Conservation (phyloP, 108 stramenopile genomes). For the Fistulifera solaris region DNA sequence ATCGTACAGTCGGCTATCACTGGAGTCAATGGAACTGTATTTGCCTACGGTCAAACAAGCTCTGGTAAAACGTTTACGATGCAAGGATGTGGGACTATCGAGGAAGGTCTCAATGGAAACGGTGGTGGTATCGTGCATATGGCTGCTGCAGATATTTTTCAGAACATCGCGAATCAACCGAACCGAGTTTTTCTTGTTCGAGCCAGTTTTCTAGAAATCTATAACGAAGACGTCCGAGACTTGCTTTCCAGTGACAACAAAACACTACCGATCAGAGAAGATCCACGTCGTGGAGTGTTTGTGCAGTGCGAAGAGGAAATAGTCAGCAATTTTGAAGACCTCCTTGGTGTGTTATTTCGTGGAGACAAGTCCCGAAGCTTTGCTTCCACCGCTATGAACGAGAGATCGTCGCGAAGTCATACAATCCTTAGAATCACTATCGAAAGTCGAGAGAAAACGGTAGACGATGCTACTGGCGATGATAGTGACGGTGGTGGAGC, state of each 20-base stretch:
- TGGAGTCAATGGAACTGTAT: constrained; percentile 97
- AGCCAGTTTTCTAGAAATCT: constrained; percentile 97
- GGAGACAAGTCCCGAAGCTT: constrained; percentile 87
- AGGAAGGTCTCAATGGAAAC: constrained; percentile 37
- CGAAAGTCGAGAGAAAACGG: constrained; percentile 60
- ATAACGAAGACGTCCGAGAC: constrained; percentile 98
- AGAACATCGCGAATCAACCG: constrained; percentile 43
- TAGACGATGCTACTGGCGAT: constrained; percentile 11
- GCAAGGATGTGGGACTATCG: constrained; percentile 74
- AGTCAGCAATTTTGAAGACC: constrained; percentile 69
- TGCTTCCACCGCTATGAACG: constrained; percentile 94
- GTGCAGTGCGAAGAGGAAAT: constrained; percentile 81
- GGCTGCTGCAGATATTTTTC: constrained; percentile 78
- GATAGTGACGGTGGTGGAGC: constrained; percentile 36
- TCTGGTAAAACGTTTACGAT: constrained; percentile 91
- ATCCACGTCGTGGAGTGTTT: constrained; percentile 92
- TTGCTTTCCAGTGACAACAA: constrained; percentile 51
- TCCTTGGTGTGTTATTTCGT: constrained; percentile 58
- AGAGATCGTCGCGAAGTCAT: constrained; percentile 91
- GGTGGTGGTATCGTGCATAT: constrained; percentile 71
- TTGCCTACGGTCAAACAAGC: constrained; percentile 92
- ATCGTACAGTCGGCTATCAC: constrained; percentile 81
- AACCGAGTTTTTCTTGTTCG: constrained; percentile 78
- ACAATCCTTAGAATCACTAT: constrained; percentile 93
- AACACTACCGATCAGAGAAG: constrained; percentile 78